These are phyloP conservation scores for Cyberlindnera lachancei DNA, from an alignment of 805 yeast genomes.

Conservation along the genomic window DNA sequence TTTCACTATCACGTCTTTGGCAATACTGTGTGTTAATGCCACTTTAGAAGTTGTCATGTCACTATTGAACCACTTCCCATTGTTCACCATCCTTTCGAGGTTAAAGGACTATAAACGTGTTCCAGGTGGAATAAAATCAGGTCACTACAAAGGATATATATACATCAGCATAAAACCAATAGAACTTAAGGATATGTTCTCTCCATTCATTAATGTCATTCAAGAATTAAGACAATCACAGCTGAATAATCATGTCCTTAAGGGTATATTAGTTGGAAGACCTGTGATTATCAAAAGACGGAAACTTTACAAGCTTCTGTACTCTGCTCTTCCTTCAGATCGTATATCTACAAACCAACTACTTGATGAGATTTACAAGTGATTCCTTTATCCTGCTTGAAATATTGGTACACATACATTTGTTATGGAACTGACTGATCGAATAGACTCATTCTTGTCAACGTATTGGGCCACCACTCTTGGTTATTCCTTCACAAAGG, in stretches of 20 bases:
- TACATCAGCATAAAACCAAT: constrained; percentile 38
- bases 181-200: constrained; percentile 36
- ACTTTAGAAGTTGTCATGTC: constrained; percentile 53
- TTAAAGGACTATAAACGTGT: constrained; percentile 68
- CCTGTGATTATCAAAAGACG: constrained; percentile 39
- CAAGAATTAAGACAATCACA: constrained; percentile 34
- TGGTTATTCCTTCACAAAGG: constrained; percentile 45
- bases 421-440: neutral
- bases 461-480: constrained; percentile 22
- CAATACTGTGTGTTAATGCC: constrained; percentile 41
- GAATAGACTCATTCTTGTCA: constrained; percentile 17
- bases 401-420: neutral
- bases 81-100: constrained; percentile 73
- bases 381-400: neutral
- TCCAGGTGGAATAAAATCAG: constrained; percentile 49
- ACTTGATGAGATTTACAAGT: neutral
- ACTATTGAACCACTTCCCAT: constrained; percentile 73
- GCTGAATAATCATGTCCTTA: constrained; percentile 33
- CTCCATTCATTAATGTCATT: constrained; percentile 37
- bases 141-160: constrained; percentile 14
- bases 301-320: constrained; percentile 41
- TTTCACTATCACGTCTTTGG: constrained; percentile 55
- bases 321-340: constrained; percentile 41
- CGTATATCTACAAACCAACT: neutral
- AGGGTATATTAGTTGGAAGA: constrained; percentile 35